Evolutionary conservation across 768 basidiomycete species (phyloP), one percentile per base, ranked within the genome.

Genomic region (Tylopilus vinaceipallidus): DNA sequence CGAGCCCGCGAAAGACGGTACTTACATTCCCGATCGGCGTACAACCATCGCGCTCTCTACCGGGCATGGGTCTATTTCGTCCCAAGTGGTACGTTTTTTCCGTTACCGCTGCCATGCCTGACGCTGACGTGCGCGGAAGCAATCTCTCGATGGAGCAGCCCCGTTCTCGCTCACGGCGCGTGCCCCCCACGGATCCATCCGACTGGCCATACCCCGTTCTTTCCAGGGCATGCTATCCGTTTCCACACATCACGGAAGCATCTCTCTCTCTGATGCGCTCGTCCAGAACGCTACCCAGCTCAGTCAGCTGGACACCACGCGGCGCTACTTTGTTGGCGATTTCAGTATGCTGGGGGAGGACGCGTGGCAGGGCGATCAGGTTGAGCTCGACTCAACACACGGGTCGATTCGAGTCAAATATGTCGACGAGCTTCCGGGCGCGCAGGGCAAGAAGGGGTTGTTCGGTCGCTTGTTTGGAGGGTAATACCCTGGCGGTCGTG

Each of bases 261-360:
- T 62, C 29, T 34, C 42, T 0, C 30, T 66, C 16, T 33, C 49
- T 11, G 55, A 60, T 5, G 3, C 27, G 4, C n/a, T 69, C 2
- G 13, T 59, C 3, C 34, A 34, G 40, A 54, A 56, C 5, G 47
- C 42, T 16, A 66, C 57, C 0, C 61, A 56, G 39, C 48, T 66
- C 40, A 55, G 65, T 30, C 65, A 67, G 17, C 6, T 60, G 1
- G 55, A 41, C 3, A 8, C n/a, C 14, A 29, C 37, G 6, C 55
- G 48, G 29, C 50, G 57, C 32, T 66, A 53, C 42, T 69, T 66
- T 50, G 22, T 66, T 19, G 65, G 67, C 2, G 50, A 67, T 41
- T 57, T 67, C 13, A 3, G 20, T 3, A 11, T 17, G 14, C n/a
- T 69, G 6, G 51, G 52, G 4, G 56, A 54, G 5, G 51, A 20